Base-by-base conservation (phyloP, 805 yeast species). In the Ogataea siamensis region DNA sequence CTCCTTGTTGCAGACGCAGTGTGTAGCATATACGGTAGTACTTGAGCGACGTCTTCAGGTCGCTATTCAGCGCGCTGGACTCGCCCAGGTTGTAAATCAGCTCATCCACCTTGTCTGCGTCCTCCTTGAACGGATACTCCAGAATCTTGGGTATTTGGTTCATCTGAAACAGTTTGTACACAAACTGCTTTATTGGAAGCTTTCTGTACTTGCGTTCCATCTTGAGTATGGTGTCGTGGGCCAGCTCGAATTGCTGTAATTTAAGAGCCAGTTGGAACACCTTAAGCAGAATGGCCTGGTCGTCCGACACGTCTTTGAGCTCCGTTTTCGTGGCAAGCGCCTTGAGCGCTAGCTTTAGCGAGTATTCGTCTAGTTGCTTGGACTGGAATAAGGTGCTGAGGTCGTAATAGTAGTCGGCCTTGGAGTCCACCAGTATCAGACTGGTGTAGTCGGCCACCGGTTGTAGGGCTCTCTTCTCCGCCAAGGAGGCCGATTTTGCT, bases 11-110 rank as follows among this genome's bases (percentile, higher is more conserved):
- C 34, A 64, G 65, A 42, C 80, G 63, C 67, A 79, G 70, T 0
- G 78, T 56, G 47, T 74, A 76, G 31, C 74, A 59, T 12, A 76
- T 64, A 45, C 76, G 66, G 59, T 70, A 75, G 48, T 71, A 67
- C 32, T 67, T 70, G 22, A 73, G 50, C 2, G 67, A 53, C 32
- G 54, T 53, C 25, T 42, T 45, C n/a, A 58, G 30, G 30, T 61
- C 67, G 6, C 54, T 52, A 2, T 50, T 48, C 18, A 43, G 36
- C 2, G 60, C 51, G 14, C 38, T 53, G 12, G 38, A 49, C 24
- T 47, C 65, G 19, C 51, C 61, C 32, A 62, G 35, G 8, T 44
- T 49, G 39, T 52, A 62, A 27, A 78, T 55, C 28, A 74, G 48
- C 2, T 59, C 58, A 46, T 73, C 75, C 21, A 78, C 71, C 5